Evolutionary conservation across 306 rosid species (phyloP).

Genomic region (Cicer arietinum): DNA sequence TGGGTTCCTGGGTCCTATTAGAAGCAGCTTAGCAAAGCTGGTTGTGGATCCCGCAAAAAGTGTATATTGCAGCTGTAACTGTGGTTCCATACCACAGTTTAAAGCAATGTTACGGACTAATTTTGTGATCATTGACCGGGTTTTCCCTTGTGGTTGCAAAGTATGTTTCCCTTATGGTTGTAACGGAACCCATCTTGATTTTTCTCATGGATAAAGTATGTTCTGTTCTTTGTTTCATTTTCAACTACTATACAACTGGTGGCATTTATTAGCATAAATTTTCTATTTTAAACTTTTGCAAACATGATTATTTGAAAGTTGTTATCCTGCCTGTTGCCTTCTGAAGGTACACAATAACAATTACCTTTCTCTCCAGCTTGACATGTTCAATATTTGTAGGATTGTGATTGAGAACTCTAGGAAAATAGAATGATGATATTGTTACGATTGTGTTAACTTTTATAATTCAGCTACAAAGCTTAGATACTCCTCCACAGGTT

Average conservation of each 20-base stretch:
- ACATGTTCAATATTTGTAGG: slow-evolving; percentile 15
- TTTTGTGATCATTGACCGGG: not conserved
- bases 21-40: not conserved
- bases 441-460: slow-evolving; percentile 9
- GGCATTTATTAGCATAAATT: not conserved
- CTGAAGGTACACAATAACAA: not conserved
- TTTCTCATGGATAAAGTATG: slow-evolving; percentile 1
- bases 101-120: not conserved
- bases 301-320: slow-evolving; percentile 4
- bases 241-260: not conserved
- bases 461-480: not conserved
- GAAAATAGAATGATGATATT: not conserved
- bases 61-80: not conserved
- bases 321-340: not conserved
- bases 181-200: not conserved
- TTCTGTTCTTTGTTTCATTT: slow-evolving; percentile 4
- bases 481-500: not conserved
- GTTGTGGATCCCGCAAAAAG: not conserved
- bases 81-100: not conserved
- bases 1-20: not conserved
- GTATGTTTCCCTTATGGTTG: not conserved
- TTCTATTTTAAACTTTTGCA: not conserved
- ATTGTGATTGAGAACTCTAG: not conserved
- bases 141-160: slow-evolving; percentile 8
- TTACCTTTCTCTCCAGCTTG: not conserved